Base-by-base conservation (phyloP, 345 rosid species). In the Populus ilicifolia region DNA sequence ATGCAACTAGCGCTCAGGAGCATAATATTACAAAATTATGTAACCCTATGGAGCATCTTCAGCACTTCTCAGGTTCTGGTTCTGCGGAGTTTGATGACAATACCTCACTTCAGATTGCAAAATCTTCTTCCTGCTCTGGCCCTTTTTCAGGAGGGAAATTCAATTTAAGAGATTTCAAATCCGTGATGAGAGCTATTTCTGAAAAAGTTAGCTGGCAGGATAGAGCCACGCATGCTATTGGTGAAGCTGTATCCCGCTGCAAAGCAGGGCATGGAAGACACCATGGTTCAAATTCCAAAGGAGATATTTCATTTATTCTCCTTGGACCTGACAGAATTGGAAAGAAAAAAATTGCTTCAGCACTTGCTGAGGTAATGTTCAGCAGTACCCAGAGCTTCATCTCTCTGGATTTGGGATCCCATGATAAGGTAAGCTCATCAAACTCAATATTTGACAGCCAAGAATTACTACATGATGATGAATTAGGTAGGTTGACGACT, bases 291-390 rank as follows among this genome's bases (percentile, higher is more conserved):
- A 82, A 73, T 65, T 20, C 69, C 50, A 76, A 80, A 78, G 77
- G 85, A 72, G 87, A 83, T 77, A 75, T 87, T 72, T 93, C 93
- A 93, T 78, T 93, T 12, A 83, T 86, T 81, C 87, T 93, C 84
- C 86, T 90, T 73, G 96, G 98, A 73, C 91, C 93, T 38, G 96
- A 93, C 75, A 82, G 70, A 78, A 82, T 80, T 20, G 96, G 94
- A 43, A 93, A 91, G 85, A 87, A 77, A 84, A 89, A 83, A 80
- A 82, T 89, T 74, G 98, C 94, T 33, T 79, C 79, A 38, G 78
- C 87, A 41, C 86, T 93, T 63, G 88, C 94, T 36, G 90, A 91
- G 84, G 75, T 83, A 56, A 76, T 93, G 12, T 89, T 69, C 46
- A 87, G 90, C 30, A 84, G 85, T 71, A 78, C 66, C 71, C 84